phyloP scores from a whole-genome alignment of 139 green algal genomes.

The Chlorella sp. region DNA sequence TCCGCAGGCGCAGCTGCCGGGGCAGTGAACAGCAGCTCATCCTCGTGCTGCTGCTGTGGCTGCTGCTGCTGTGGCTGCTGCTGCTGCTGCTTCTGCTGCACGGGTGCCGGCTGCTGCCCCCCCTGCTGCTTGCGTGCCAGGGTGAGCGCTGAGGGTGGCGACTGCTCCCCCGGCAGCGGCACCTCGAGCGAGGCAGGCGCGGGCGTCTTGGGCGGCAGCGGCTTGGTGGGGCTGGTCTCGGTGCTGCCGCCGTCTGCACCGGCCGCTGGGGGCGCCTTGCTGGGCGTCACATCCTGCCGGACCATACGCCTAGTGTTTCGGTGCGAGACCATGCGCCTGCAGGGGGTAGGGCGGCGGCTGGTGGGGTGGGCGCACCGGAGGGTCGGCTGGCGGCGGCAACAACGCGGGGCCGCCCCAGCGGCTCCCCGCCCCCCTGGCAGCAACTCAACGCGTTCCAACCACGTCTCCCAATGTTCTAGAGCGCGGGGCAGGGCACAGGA shows the following conservation, averaged over 20 bases:
- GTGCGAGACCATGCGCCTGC: neutral
- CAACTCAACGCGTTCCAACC: no score
- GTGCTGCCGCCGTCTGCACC: neutral
- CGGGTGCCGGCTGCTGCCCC: neutral
- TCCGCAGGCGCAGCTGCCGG: neutral
- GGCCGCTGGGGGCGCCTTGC: neutral
- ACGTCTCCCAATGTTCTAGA: no score
- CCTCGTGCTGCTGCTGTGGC: neutral
- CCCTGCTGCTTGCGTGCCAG: neutral
- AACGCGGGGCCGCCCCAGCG: no score
- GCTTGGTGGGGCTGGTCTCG: slow-evolving; percentile 18
- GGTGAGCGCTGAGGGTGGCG: neutral
- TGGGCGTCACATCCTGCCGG: no score
- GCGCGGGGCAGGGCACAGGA: no score
- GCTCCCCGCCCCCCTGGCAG: no score
- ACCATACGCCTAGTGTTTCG: neutral
- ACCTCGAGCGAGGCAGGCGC: neutral
- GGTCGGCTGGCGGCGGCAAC: no score
- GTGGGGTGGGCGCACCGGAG: neutral
- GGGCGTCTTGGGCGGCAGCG: slow-evolving; percentile 22
- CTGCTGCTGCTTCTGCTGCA: slow-evolving; percentile 1
- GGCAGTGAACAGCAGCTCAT: neutral
- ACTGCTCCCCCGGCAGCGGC: neutral
- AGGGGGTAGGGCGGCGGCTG: neutral
- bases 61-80: neutral